phyloP scores from a whole-genome alignment of 106 monocot genomes.

The Apostasia ramifera region DNA sequence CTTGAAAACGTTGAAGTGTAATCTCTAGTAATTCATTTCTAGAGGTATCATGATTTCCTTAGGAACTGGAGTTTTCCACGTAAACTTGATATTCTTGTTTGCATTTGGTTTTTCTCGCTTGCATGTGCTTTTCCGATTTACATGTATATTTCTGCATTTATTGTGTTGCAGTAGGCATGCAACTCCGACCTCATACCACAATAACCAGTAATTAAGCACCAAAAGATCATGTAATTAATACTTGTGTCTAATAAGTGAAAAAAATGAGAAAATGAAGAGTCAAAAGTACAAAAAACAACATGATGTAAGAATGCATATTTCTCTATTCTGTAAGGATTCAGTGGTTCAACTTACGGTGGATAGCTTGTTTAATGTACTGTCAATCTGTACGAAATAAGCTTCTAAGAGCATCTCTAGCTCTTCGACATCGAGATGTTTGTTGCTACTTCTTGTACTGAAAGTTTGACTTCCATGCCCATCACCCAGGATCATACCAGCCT shows the following conservation, averaged over 20 bases:
- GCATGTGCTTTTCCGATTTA: too few relatives aligned
- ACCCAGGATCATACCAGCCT: not conserved
- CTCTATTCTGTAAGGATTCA: not conserved
- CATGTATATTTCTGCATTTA: too few relatives aligned
- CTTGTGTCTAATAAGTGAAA: not conserved
- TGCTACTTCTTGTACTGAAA: constrained; percentile 27
- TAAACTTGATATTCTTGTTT: too few relatives aligned
- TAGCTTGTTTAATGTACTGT: constrained; percentile 60
- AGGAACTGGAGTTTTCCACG: too few relatives aligned
- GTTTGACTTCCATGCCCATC: constrained; percentile 15
- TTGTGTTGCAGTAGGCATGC: not conserved
- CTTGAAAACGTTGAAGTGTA: too few relatives aligned
- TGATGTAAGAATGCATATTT: not conserved
- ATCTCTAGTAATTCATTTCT: too few relatives aligned
- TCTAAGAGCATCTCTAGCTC: constrained; percentile 83
- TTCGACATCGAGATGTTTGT: constrained; percentile 29
- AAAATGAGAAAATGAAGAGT: not conserved
- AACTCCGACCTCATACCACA: not conserved
- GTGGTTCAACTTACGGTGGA: constrained; percentile 31
- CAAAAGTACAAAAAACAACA: not conserved
- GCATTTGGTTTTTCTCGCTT: too few relatives aligned
- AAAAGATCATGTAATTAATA: not conserved
- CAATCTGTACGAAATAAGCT: constrained; percentile 73
- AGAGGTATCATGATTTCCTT: too few relatives aligned
- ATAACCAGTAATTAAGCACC: too few relatives aligned